Base-by-base conservation (phyloP, 371 early-diverging fungal species). In the Apophysomyces variabilis region DNA sequence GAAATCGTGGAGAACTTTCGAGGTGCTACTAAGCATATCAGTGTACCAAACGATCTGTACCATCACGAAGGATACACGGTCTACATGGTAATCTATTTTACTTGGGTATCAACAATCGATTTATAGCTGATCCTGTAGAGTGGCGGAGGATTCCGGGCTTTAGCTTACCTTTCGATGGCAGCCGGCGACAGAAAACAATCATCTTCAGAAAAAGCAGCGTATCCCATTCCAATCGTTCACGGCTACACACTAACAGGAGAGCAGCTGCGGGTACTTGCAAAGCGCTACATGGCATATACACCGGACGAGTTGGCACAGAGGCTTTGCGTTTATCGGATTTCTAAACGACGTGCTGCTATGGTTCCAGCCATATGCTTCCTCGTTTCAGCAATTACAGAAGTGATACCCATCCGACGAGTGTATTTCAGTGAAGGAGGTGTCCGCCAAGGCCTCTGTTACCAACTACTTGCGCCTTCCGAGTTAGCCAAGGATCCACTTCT, bases 371-470 rank as follows among this genome's bases (percentile, higher is more conserved):
- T 75, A 7, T 77, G 81, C 8, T 84, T 82, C 18, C 63, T 85
- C 8, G 74, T 83, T 38, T 71, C 78, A 6, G 83, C 81, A 1
- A 74, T 84, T 7, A 59, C 78, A 62, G 70, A 82, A 16, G 78
- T 74, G 8, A 68, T 83, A 13, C 60, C 66, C 0, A 73, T 82
- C 46, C 70, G 69, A 26, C 65, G 76, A 11, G 73, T 85, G 9
- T 72, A 71, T 18, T 85, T 85, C 56, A 80, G 83, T 18, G 85
- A 85, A 61, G 85, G 85, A 8, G 85, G 84, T 57, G 83, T 80
- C 7, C 72, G 84, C 26, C 85, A 85, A 38, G 85, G 85, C 8
- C 67, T 80, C 7, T 83, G 83, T 61, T 85, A 79, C 61, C 47
- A 71, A 4, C 70, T 77, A 66, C 41, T 84, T 21, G 60, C 75